A percentile compares a stretch with the other conserved stretches of the same genome.
phyloP scores from a whole-genome alignment of 805 yeast species.

The Candida morakotiae region DNA sequence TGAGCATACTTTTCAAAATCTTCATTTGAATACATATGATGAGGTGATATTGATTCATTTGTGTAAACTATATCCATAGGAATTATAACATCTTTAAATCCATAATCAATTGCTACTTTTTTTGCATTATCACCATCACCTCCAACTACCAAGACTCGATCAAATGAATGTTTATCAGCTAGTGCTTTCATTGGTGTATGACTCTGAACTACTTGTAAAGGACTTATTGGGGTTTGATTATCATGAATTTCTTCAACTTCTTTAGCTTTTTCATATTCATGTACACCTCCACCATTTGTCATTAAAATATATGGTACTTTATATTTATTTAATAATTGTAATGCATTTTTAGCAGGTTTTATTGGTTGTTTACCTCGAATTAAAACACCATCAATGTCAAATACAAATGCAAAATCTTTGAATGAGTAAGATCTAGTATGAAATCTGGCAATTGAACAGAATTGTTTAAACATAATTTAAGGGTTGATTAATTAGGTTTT shows the following conservation, averaged over 20 bases:
- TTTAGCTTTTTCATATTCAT: conserved; percentile 56
- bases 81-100: conserved; percentile 69
- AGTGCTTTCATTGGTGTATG: conserved; percentile 80
- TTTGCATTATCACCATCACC: conserved; percentile 70
- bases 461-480: background rate
- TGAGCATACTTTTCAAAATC: conserved; percentile 42
- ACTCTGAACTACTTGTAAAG: conserved; percentile 72
- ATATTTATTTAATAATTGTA: conserved; percentile 46
- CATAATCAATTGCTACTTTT: conserved; percentile 69
- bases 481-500: background rate
- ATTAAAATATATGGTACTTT: conserved; percentile 75
- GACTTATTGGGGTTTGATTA: conserved; percentile 42
- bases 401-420: conserved; percentile 28
- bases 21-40: conserved; percentile 48
- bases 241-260: conserved; percentile 16
- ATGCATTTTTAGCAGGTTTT: conserved; percentile 59
- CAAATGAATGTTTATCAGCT: conserved; percentile 39
- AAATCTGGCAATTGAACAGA: background rate
- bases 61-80: conserved; percentile 67
- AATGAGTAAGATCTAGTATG: background rate
- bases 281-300: conserved; percentile 87
- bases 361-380: conserved; percentile 69
- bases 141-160: conserved; percentile 79
- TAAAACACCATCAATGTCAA: conserved; percentile 82
- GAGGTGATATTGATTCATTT: conserved; percentile 59